These are phyloP conservation scores for Colletotrichum sp. DNA, from an alignment of 2,329 filamentous ascomycete genomes.

Conservation along the genomic window DNA sequence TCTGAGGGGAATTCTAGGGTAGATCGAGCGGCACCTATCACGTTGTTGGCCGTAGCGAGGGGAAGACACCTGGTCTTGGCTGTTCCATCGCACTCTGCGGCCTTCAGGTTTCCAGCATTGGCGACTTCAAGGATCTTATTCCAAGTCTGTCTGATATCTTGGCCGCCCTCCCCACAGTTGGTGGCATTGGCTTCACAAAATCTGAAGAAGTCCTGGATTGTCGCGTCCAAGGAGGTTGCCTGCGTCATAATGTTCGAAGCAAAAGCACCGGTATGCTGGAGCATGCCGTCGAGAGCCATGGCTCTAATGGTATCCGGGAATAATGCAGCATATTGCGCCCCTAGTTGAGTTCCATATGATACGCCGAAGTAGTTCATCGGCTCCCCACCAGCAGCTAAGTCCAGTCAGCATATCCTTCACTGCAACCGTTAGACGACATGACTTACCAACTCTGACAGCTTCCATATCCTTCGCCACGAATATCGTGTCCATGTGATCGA, in stretches of 20 bases:
- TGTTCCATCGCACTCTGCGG: constrained; percentile 7
- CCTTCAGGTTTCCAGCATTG: not conserved
- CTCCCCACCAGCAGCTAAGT: not conserved
- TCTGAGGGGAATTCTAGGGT: not conserved
- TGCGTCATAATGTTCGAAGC: constrained; percentile 15
- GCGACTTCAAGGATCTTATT: constrained; percentile 5
- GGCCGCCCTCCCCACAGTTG: not conserved
- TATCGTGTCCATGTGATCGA: constrained; percentile 7
- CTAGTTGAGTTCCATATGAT: constrained; percentile 12
- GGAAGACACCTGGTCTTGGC: not conserved
- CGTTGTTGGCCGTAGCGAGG: not conserved
- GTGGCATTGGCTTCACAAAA: constrained; percentile 4
- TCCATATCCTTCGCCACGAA: constrained; percentile 16
- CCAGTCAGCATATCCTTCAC: rapidly evolving
- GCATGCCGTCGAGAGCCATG: constrained; percentile 14
- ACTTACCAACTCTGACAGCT: not conserved
- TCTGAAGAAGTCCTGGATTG: constrained; percentile 11
- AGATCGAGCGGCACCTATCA: constrained; percentile 2
- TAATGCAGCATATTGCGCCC: constrained; percentile 2
- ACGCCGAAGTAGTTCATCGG: constrained; percentile 11
- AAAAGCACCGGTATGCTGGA: constrained; percentile 10
- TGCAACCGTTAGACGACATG: too few relatives aligned
- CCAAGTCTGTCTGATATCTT: constrained; percentile 4
- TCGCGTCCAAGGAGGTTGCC: constrained; percentile 12
- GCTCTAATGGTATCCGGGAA: not conserved